Evolutionary conservation across 768 basidiomycete genomes (phyloP), one percentile per base, ranked within the genome.

Genomic region (Mycena indigotica): DNA sequence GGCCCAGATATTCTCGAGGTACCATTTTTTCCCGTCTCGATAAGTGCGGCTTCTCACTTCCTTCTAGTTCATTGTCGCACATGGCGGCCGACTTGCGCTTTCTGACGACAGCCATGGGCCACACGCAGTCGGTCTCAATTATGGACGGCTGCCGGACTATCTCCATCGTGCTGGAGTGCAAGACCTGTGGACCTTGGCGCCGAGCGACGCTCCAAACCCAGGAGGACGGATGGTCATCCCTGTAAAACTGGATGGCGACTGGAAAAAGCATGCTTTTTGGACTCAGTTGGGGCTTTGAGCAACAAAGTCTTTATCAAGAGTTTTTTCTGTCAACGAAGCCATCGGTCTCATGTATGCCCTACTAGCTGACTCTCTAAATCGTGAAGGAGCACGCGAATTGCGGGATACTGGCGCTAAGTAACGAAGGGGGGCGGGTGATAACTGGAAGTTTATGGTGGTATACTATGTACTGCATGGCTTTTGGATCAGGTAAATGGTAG

Each of bases 41-140:
- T 64, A 25, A 53, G 35, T 38, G n/a, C 35, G 35, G 10, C 41
- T 8, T 23, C 41, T 44, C 8, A 44, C 21, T 21, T 38, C 21
- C 23, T 44, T 8, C 13, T 44, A 98, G 96, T 66, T 89, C 23
- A 90, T 98, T 55, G 63, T 84, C n/a, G 68, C 78, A 40, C 71
- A 79, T 48, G 83, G 81, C 10, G 97, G 95, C 2, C 83, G 84
- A 23, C 84, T 97, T 61, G 83, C 88, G 19, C 79, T 99, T 25
- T 98, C 96, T 4, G 97, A 98, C 69, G 97, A 98, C 73, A 95
- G 95, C 52, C 97, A 99, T 66, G 94, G 93, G 0, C 89, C 93
- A 2, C 84, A 85, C 28, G 85, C 85, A 8, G 94, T 98, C 53
- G 95, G 94, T 0, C 77, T 93, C 56, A 93, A 98, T 71, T 99